These are phyloP conservation scores for Phalaenopsis hybrid DNA, from an alignment of 116 monocot species.

Conservation along the genomic window DNA sequence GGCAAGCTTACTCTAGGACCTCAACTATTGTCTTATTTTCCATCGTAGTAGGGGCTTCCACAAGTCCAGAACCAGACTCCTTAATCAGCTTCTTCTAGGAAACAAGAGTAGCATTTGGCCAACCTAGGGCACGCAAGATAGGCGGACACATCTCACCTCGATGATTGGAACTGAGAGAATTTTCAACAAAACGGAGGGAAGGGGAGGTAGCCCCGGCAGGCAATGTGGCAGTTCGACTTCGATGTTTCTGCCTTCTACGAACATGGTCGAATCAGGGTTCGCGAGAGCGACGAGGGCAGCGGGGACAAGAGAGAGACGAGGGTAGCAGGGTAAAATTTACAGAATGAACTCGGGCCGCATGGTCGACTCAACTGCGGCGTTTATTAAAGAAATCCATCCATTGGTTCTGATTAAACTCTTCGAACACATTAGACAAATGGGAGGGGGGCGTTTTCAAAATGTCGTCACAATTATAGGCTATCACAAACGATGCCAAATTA, in stretches of 20 bases:
- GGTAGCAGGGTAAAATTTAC: too few relatives aligned
- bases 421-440: too few relatives aligned
- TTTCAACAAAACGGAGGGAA: background rate
- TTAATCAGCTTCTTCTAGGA: constrained; percentile 84
- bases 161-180: background rate
- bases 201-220: background rate
- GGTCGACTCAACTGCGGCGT: too few relatives aligned
- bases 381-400: too few relatives aligned
- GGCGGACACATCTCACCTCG: background rate
- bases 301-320: too few relatives aligned
- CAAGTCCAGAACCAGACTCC: constrained; percentile 24
- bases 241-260: background rate
- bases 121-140: background rate
- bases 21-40: background rate
- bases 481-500: too few relatives aligned
- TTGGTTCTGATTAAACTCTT: too few relatives aligned
- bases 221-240: background rate
- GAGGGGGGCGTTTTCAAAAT: too few relatives aligned
- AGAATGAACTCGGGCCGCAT: too few relatives aligned
- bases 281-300: too few relatives aligned
- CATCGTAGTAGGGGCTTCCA: background rate
- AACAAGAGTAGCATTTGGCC: constrained; percentile 41
- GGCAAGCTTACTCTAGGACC: background rate
- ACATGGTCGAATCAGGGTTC: background rate
- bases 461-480: too few relatives aligned